Percentiles rank a stretch among this genome's conserved stretches.
Evolutionary conservation across 768 basidiomycete species (phyloP).

Genomic region (Psilocybe cubensis): DNA sequence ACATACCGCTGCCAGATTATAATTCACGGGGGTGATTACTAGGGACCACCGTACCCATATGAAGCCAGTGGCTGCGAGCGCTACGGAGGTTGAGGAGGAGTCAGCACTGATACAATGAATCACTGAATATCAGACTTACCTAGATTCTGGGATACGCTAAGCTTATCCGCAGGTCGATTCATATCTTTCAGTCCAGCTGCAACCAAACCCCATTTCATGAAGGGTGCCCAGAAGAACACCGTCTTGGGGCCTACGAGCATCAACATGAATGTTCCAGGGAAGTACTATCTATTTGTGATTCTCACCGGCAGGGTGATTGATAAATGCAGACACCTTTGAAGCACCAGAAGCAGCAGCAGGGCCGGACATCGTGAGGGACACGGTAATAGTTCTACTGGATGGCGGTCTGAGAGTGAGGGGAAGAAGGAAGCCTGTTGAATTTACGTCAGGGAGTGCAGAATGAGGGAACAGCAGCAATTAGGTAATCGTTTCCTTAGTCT

Average conservation of each 20-base stretch:
- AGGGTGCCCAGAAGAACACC: constrained; percentile 97
- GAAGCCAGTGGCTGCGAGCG: constrained; percentile 90
- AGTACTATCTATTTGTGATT: constrained; percentile 4
- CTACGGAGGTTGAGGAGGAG: constrained; percentile 50
- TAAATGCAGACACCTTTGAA: constrained; percentile 79
- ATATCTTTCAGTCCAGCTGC: constrained; percentile 86
- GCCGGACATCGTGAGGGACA: constrained; percentile 66
- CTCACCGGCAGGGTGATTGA: constrained; percentile 94
- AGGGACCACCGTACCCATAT: constrained; percentile 99
- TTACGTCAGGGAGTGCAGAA: too few relatives aligned
- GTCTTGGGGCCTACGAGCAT: constrained; percentile 77
- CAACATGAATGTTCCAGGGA: neutral
- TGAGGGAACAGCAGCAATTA: too few relatives aligned
- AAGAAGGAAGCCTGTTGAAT: too few relatives aligned
- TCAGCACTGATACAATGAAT: neutral
- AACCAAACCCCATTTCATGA: constrained; percentile 93
- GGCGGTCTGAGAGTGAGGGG: too few relatives aligned
- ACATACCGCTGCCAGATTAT: constrained; percentile 92
- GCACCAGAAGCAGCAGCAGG: constrained; percentile 76
- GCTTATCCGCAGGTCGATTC: constrained; percentile 88
- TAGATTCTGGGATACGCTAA: constrained; percentile 93
- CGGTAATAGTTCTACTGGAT: too few relatives aligned
- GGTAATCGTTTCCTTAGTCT: too few relatives aligned
- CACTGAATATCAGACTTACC: constrained; percentile 51
- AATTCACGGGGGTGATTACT: constrained; percentile 93